Evolutionary conservation across 2,329 filamentous ascomycete genomes (phyloP).

Genomic region (Hymenoscyphus scutula): DNA sequence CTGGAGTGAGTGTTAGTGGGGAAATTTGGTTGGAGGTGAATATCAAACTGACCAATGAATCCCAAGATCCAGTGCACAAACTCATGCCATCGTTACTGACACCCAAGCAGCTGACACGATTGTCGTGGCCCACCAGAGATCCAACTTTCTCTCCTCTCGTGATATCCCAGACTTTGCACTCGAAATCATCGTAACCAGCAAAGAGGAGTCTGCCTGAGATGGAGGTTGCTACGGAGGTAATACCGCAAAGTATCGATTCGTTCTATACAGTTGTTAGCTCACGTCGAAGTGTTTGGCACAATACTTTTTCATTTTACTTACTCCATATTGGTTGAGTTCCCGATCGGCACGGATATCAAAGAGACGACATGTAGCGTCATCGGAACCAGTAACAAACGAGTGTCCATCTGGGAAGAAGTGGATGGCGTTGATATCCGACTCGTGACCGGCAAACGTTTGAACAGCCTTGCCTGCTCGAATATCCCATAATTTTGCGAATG

Average conservation of each 20-base stretch:
- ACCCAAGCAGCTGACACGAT: constrained; percentile 96
- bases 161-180: constrained; percentile 99
- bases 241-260: constrained; percentile 94
- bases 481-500: constrained; percentile 98
- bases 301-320: constrained; percentile 42
- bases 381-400: constrained; percentile 95
- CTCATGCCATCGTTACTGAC: constrained; percentile 99
- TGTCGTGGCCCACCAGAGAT: constrained; percentile 94
- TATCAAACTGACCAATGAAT: constrained; percentile 80
- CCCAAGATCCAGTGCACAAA: constrained; percentile 98
- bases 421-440: constrained; percentile 98
- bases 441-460: constrained; percentile 96
- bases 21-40: constrained; percentile 1
- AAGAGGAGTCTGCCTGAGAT: constrained; percentile 94
- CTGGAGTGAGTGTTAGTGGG: constrained; percentile 46
- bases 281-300: background rate
- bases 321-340: constrained; percentile 66
- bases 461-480: constrained; percentile 97
- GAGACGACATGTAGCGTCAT: constrained; percentile 93
- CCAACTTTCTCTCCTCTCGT: constrained; percentile 96
- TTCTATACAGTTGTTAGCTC: constrained; percentile 56
- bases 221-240: constrained; percentile 96
- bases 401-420: constrained; percentile 99
- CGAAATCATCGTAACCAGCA: constrained; percentile 97
- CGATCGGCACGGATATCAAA: constrained; percentile 98